Conservation (phyloP, 2,329 filamentous ascomycete genomes). For the Pseudovirgaria hyperparasitica region DNA sequence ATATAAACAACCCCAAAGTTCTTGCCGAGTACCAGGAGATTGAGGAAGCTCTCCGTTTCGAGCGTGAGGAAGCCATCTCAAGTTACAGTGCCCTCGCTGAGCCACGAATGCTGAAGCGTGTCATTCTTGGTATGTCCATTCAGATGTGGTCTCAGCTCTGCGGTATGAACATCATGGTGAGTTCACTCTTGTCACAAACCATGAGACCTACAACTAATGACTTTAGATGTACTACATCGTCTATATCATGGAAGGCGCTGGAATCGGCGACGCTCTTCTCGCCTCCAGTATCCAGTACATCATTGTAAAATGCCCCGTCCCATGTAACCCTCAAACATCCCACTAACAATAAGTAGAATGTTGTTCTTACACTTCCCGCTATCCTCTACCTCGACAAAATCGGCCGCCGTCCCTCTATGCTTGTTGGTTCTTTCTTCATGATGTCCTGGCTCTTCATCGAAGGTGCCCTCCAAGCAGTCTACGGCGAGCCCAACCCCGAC, state of each 20-base stretch:
- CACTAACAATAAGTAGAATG: too few species aligned
- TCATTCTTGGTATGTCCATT: conserved; percentile 44
- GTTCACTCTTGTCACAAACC: conserved; percentile 1
- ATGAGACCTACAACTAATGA: conserved; percentile 1
- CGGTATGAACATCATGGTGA: conserved; percentile 50
- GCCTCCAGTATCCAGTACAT: conserved; percentile 51
- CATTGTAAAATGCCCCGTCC: too few species aligned
- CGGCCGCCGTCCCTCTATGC: conserved; percentile 44
- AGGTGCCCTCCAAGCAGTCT: conserved; percentile 46
- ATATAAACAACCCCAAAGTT: conserved; percentile 45
- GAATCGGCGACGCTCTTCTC: conserved; percentile 44
- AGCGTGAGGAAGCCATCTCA: conserved; percentile 38
- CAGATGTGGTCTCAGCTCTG: conserved; percentile 49
- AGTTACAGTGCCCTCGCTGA: conserved; percentile 38
- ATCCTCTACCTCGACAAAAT: conserved; percentile 48
- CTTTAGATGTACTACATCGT: conserved; percentile 41
- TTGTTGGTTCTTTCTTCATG: conserved; percentile 45
- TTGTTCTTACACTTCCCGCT: conserved; percentile 45
- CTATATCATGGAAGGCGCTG: conserved; percentile 47
- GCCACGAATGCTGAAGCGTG: conserved; percentile 42
- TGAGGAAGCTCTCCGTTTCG: conserved; percentile 40
- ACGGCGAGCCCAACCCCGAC: conserved; percentile 32
- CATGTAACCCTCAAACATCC: too few species aligned
- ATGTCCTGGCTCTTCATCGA: conserved; percentile 47
- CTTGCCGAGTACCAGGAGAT: conserved; percentile 52